Percentiles rank a stretch among this genome's conserved stretches.
Conservation (phyloP, 306 rosid species). For the Comarum palustre region DNA sequence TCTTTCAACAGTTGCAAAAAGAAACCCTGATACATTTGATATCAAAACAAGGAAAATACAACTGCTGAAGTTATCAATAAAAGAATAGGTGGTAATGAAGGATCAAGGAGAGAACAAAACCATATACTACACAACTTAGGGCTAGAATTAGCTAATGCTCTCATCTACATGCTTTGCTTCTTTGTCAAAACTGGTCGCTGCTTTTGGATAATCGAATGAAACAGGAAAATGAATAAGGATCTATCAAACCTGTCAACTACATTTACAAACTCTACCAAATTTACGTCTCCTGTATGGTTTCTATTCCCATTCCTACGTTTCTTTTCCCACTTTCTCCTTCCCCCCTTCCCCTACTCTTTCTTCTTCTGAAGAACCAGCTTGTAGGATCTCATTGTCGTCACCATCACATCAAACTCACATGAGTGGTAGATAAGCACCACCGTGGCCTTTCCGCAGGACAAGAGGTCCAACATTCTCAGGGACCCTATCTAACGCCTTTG, state of each 20-base stretch:
- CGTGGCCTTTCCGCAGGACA: slow-evolving; percentile 87
- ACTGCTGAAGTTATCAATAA: slow-evolving; percentile 14
- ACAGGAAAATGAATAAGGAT: slow-evolving; percentile 19
- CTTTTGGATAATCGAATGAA: slow-evolving; percentile 18
- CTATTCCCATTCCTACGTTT: not conserved
- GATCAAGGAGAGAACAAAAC: not conserved
- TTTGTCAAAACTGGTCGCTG: slow-evolving; percentile 21
- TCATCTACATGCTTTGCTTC: slow-evolving; percentile 14
- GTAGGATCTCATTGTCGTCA: not conserved
- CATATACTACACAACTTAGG: slow-evolving; percentile 12
- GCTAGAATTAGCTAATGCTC: slow-evolving; percentile 10
- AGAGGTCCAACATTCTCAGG: slow-evolving; percentile 84
- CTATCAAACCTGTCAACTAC: slow-evolving; percentile 20
- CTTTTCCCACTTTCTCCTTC: not conserved
- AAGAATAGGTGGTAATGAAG: slow-evolving; percentile 14
- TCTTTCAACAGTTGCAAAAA: not conserved
- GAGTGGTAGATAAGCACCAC: slow-evolving; percentile 90
- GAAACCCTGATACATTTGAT: not conserved
- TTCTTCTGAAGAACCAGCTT: not conserved
- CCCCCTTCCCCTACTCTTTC: not conserved
- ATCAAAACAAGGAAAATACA: not conserved
- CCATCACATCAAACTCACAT: slow-evolving; percentile 50
- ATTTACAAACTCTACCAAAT: slow-evolving; percentile 17
- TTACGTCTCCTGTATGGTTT: slow-evolving; percentile 10
- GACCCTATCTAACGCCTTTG: slow-evolving; percentile 65